phyloP scores from a whole-genome alignment of 176 grass and related monocot genomes.

The Ampelocalamus luodianensis region DNA sequence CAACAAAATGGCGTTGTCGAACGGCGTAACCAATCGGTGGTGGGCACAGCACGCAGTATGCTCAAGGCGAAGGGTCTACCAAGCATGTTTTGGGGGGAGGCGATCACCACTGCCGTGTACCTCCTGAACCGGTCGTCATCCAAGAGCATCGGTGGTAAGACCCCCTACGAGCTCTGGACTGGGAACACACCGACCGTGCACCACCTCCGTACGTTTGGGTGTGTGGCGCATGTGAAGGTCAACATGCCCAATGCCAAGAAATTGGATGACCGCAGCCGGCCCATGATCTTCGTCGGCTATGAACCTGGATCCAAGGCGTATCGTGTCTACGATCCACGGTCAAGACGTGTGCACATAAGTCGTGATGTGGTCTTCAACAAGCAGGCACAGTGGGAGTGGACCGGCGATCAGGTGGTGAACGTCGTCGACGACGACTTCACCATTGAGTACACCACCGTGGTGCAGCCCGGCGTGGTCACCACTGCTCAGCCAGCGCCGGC shows the following conservation, averaged over 20 bases:
- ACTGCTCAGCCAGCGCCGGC: fast-evolving
- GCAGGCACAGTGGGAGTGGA: fast-evolving
- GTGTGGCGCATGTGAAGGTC: background rate
- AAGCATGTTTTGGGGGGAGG: background rate
- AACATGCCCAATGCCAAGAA: background rate
- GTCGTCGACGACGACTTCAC: fast-evolving
- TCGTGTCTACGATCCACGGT: background rate
- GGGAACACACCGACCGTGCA: fast-evolving
- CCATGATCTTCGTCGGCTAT: background rate
- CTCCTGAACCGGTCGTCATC: background rate
- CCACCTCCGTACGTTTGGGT: background rate
- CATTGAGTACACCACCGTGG: too few relatives aligned
- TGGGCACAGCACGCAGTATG: too few relatives aligned
- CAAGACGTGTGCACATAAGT: fast-evolving
- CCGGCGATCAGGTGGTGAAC: fast-evolving
- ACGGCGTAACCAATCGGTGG: fast-evolving
- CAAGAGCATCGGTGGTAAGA: background rate
- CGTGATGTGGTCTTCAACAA: fast-evolving
- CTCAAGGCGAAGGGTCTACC: background rate
- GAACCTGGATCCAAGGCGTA: background rate
- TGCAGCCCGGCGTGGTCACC: fast-evolving
- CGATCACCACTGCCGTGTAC: fast-evolving
- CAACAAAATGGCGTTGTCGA: too few relatives aligned
- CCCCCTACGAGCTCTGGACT: background rate
- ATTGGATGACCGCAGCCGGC: fast-evolving